Conservation (phyloP, 169 alveolate species). For the Besnoitia besnoiti region DNA sequence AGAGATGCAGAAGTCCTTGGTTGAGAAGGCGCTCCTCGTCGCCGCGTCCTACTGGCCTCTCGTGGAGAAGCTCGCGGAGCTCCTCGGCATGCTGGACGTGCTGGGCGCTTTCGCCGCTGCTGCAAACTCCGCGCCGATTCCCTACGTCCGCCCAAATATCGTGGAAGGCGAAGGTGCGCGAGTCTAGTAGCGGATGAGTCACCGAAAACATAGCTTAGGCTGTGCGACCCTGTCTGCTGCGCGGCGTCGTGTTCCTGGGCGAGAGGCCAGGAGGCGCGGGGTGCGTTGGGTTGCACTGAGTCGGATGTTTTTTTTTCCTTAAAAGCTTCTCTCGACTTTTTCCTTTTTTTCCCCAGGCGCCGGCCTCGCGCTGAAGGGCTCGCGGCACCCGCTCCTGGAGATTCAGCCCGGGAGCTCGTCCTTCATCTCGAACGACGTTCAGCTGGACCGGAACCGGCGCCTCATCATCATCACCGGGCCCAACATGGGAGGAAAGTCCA, state of each 20-base stretch:
- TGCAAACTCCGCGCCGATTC: conserved; percentile 83
- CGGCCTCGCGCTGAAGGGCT: conserved; percentile 82
- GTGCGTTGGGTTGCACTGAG: too few species aligned
- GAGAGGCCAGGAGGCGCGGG: neutral
- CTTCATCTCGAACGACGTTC: conserved; percentile 89
- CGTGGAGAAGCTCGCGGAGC: conserved; percentile 86
- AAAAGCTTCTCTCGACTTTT: neutral
- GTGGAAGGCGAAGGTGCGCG: neutral
- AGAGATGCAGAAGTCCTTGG: conserved; percentile 78
- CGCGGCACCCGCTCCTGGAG: conserved; percentile 89
- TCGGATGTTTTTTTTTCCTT: neutral
- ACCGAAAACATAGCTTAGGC: too few species aligned
- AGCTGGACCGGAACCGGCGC: conserved; percentile 82
- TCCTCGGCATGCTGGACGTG: conserved; percentile 93
- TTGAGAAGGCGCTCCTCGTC: conserved; percentile 83
- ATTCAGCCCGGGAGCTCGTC: conserved; percentile 53
- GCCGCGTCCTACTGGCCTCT: conserved; percentile 96
- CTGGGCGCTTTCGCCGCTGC: conserved; percentile 92
- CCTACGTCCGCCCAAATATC: conserved; percentile 87
- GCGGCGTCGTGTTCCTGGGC: neutral
- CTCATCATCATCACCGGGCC: conserved; percentile 98
- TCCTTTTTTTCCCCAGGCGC: neutral
- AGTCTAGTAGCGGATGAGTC: too few species aligned
- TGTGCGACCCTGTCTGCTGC: too few species aligned
- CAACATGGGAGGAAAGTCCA: conserved; percentile 99